phyloP scores from a whole-genome alignment of 2,329 filamentous ascomycete species.

The Colletotrichum simmondsii region DNA sequence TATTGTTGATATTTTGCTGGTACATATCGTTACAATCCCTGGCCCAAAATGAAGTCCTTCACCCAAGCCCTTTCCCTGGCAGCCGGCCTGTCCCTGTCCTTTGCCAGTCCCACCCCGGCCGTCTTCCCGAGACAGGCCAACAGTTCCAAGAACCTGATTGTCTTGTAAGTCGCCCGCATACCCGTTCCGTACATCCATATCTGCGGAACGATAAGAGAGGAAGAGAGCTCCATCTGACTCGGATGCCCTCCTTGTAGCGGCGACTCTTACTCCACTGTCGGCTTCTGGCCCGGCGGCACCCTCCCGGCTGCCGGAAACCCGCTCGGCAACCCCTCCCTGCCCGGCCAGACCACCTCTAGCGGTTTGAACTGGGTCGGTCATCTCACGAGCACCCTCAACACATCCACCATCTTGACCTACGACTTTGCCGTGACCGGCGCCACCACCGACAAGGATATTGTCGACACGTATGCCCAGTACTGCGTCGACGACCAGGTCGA shows the following conservation, averaged over 20 bases:
- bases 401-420: slow-evolving; percentile 54
- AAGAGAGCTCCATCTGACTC: background rate
- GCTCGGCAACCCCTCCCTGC: slow-evolving; percentile 68
- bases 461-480: slow-evolving; percentile 60
- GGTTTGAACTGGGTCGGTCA: slow-evolving; percentile 62
- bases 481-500: slow-evolving; percentile 65
- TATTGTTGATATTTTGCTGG: slow-evolving; percentile 18
- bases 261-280: slow-evolving; percentile 69
- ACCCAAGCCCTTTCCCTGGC: slow-evolving; percentile 17
- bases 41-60: slow-evolving; percentile 19
- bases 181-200: background rate
- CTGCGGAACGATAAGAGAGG: background rate
- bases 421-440: slow-evolving; percentile 64
- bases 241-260: slow-evolving; percentile 49
- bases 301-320: slow-evolving; percentile 66
- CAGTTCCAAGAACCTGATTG: slow-evolving; percentile 18
- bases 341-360: slow-evolving; percentile 56
- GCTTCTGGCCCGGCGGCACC: slow-evolving; percentile 60
- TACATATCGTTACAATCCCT: background rate
- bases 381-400: slow-evolving; percentile 54
- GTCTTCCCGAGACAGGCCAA: slow-evolving; percentile 15
- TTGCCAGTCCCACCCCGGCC: slow-evolving; percentile 16
- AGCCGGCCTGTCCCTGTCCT: slow-evolving; percentile 26
- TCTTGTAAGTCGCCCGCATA: slow-evolving; percentile 15
- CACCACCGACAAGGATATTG: slow-evolving; percentile 58